These are phyloP conservation scores for Stylosanthes scabra DNA, from an alignment of 331 rosid genomes.

Conservation along the genomic window DNA sequence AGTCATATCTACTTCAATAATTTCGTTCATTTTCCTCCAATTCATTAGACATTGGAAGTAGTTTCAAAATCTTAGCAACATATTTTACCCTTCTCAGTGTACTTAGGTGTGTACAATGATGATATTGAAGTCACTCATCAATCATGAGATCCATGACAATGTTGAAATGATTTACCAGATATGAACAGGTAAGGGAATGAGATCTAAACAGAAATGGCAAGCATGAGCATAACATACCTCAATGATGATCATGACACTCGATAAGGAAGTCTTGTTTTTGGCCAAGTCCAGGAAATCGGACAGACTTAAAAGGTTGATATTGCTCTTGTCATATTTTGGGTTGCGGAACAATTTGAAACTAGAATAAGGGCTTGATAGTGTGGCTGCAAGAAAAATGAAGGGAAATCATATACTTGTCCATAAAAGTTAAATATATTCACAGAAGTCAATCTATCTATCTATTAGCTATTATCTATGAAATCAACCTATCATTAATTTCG, in stretches of 20 bases:
- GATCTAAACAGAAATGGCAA: conserved; percentile 15
- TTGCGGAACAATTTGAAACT: conserved; percentile 45
- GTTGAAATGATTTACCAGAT: neutral
- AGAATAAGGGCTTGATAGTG: conserved; percentile 50
- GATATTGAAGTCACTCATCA: neutral
- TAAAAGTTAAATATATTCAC: neutral
- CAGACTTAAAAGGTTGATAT: conserved; percentile 57
- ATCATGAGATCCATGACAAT: neutral
- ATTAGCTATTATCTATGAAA: no score
- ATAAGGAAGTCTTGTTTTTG: conserved; percentile 58
- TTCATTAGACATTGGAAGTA: neutral
- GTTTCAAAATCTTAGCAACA: conserved; percentile 12
- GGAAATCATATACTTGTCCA: conserved; percentile 36
- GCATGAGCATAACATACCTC: conserved; percentile 59
- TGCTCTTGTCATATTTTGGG: conserved; percentile 43
- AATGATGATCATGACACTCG: conserved; percentile 69
- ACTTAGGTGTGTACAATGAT: neutral
- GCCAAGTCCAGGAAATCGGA: conserved; percentile 74
- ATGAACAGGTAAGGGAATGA: conserved; percentile 27
- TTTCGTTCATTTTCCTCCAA: neutral
- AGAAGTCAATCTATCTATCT: neutral
- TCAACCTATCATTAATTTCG: no score
- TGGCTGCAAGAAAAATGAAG: conserved; percentile 55
- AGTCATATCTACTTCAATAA: neutral
- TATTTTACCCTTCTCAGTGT: conserved; percentile 17